Evolutionary conservation across 495 filamentous ascomycete species (phyloP), one percentile per base, ranked within the genome.

Genomic region (Lepidopterella palustris): DNA sequence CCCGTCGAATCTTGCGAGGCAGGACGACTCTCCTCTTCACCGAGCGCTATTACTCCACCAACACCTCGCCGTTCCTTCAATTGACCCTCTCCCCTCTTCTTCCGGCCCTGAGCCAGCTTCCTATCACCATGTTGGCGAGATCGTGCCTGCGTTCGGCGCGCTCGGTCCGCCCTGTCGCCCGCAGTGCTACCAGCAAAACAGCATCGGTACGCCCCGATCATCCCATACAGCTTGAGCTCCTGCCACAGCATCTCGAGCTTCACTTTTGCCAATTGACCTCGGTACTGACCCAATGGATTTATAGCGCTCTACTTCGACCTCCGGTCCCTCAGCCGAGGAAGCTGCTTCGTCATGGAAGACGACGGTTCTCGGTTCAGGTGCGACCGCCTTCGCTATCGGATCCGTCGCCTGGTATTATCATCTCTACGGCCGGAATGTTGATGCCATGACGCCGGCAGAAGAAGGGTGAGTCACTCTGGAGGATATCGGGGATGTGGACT

Each of bases 371-470:
- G 89, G 87, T 63, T 80, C 81, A 68, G 88, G 87, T 63, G 87
- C 93, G 65, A 96, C 92, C 61, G 80, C 85, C 67, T 78, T 88
- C 68, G 90, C 93, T 64, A 76, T 89, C 73, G 91, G 91, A 72
- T 89, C 91, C 57, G 82, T 93, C 68, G 89, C 87, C 56, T 96
- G 89, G 91, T 97, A 96, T 76, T 93, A 90, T 72, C 89, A 96
- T 76, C 86, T 95, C 66, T 97, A 92, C 77, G 95, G 93, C 66
- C 82, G 86, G 59, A 85, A 86, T 62, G 84, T 87, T 35, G 82
- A 90, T 75, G 95, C 93, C 63, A 87, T 87, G 86, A 93, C 95
- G 67, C 89, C 88, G 62, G 82, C 83, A 72, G 95, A 99, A 82
- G 95, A 99, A 85, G 95, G 93, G 93, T 99, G 57, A 61, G 66